phyloP scores from a whole-genome alignment of 768 basidiomycete genomes.

The Suillus occidentalis region DNA sequence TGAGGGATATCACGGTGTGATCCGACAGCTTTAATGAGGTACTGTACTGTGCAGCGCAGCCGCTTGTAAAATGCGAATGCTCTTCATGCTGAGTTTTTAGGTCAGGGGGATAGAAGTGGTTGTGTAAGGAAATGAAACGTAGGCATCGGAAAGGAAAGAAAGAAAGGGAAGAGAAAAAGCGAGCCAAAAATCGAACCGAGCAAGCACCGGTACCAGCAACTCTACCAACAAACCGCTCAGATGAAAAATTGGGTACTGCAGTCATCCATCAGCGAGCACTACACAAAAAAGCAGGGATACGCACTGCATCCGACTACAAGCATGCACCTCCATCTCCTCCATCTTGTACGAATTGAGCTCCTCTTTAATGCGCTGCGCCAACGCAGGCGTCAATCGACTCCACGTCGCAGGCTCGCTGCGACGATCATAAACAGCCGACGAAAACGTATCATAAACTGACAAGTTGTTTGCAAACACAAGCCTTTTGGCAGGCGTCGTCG shows the following conservation, averaged over 20 bases:
- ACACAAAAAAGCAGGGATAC: conserved; percentile 34
- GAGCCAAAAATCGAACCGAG: conserved; percentile 4
- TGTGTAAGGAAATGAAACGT: neutral
- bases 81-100: conserved; percentile 13
- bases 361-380: conserved; percentile 97
- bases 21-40: conserved; percentile 26
- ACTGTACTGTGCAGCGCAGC: conserved; percentile 21
- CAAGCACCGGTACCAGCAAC: conserved; percentile 3
- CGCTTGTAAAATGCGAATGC: conserved; percentile 18
- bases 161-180: neutral
- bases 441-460: conserved; percentile 97
- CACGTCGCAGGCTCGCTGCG: conserved; percentile 96
- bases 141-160: neutral
- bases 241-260: conserved; percentile 86
- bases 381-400: conserved; percentile 90
- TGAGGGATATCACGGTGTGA: conserved; percentile 28
- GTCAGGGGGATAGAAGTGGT: conserved; percentile 12
- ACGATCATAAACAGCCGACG: conserved; percentile 86
- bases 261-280: neutral
- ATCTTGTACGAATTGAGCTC: conserved; percentile 98
- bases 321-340: conserved; percentile 99
- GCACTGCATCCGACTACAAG: conserved; percentile 86
- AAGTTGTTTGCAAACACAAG: conserved; percentile 90
- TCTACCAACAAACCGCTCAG: conserved; percentile 37
- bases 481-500: conserved; percentile 67